phyloP scores from a whole-genome alignment of 129 eudicot genomes.

The Escallonia rubra region DNA sequence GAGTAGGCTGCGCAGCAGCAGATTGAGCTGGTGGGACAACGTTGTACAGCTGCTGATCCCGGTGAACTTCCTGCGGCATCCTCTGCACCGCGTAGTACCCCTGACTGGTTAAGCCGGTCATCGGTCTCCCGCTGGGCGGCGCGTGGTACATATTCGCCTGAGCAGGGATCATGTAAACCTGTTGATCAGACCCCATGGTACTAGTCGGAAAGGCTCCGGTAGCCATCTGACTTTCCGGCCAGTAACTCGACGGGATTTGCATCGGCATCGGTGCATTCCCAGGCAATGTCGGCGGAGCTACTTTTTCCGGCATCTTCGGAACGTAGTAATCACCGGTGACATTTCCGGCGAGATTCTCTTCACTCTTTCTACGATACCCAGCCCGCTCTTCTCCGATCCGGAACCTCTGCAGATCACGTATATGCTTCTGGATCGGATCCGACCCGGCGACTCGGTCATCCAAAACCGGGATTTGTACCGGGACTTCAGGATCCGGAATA shows the following conservation, averaged over 20 bases:
- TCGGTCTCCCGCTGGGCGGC: constrained; percentile 63
- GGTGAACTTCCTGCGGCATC: constrained; percentile 52
- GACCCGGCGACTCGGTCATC: constrained; percentile 38
- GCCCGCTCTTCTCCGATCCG: constrained; percentile 55
- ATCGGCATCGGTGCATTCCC: constrained; percentile 25
- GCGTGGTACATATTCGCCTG: constrained; percentile 56
- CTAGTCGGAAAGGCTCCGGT: constrained; percentile 35
- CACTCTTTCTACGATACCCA: constrained; percentile 46
- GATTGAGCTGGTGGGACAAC: constrained; percentile 25
- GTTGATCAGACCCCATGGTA: constrained; percentile 34
- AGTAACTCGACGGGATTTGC: constrained; percentile 32
- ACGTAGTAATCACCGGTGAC: constrained; percentile 49
- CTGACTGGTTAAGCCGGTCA: constrained; percentile 47
- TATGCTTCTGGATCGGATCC: constrained; percentile 80
- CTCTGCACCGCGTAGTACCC: constrained; percentile 76
- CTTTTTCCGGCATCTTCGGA: constrained; percentile 39
- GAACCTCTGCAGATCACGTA: constrained; percentile 64
- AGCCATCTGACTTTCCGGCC: constrained; percentile 46
- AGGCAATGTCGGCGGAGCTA: constrained; percentile 24
- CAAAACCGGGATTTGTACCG: constrained; percentile 4
- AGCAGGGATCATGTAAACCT: constrained; percentile 64
- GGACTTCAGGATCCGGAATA: constrained; percentile 23
- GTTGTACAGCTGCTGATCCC: constrained; percentile 65
- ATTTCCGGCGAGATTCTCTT: constrained; percentile 49
- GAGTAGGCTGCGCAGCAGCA: constrained; percentile 14